Evolutionary conservation across 2,329 filamentous ascomycete species (phyloP).

Genomic region (Sclerotinia nivalis): DNA sequence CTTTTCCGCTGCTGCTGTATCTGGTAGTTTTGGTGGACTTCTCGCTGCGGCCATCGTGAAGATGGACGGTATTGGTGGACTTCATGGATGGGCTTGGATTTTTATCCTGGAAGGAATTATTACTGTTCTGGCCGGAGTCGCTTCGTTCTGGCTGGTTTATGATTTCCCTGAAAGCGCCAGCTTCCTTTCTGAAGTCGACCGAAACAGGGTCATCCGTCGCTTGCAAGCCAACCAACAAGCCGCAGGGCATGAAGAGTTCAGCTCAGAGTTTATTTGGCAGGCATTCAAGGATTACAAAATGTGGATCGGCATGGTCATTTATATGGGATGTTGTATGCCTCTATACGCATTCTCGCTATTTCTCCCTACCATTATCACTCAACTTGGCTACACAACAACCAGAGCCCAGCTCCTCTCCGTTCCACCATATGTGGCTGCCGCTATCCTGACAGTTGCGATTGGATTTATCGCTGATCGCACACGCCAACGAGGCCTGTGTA

Average conservation of each 20-base stretch:
- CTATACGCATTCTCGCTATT: constrained; percentile 78
- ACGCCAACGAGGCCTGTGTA: constrained; percentile 73
- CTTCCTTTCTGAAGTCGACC: constrained; percentile 71
- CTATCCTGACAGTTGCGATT: constrained; percentile 65
- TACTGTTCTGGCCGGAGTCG: constrained; percentile 67
- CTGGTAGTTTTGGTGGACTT: constrained; percentile 75
- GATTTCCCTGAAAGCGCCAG: constrained; percentile 78
- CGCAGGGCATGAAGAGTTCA: constrained; percentile 75
- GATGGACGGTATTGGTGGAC: constrained; percentile 63
- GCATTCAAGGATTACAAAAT: constrained; percentile 84
- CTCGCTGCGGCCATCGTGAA: constrained; percentile 70
- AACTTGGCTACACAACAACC: constrained; percentile 56
- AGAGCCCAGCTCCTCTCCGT: constrained; percentile 71
- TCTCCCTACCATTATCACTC: constrained; percentile 73
- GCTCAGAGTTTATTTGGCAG: constrained; percentile 69
- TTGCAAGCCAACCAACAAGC: constrained; percentile 71
- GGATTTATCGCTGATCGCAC: constrained; percentile 79
- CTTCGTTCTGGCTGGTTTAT: constrained; percentile 75
- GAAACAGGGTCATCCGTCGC: constrained; percentile 69
- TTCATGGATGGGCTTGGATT: constrained; percentile 63
- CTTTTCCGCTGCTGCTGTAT: constrained; percentile 78
- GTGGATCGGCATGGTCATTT: constrained; percentile 71
- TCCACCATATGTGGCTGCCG: constrained; percentile 73
- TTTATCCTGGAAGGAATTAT: constrained; percentile 70
- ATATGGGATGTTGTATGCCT: constrained; percentile 73